Base-by-base conservation (phyloP, 768 basidiomycete genomes). In the Nevesoporus exiguus region DNA sequence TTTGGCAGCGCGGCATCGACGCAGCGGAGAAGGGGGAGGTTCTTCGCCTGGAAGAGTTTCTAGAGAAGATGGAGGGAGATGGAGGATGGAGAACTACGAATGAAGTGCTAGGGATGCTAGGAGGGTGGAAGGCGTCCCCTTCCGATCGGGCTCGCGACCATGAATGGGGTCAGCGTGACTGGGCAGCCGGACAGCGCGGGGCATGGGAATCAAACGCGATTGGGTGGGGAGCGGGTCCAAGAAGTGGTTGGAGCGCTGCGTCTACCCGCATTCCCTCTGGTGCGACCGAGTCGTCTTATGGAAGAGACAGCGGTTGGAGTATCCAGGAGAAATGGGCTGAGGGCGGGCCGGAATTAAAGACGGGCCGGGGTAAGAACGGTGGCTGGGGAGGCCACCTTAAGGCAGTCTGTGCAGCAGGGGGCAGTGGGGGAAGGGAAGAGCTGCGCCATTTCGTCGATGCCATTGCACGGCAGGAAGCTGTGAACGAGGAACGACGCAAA, bases 1-100 rank as follows among this genome's bases (percentile, higher is more conserved):
- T 81, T 64, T 84, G 82, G 82, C 71, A 73, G 41, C 66, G 73
- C 13, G 78, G 76, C 0, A 68, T 83, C 6, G 69, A 74, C 44
- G 80, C 78, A 2, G 81, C 78, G 21, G 72, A 75, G 67, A 70
- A 70, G 15, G 80, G 77, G 5, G 71, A 76, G 39, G 70, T 74
- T 41, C 63, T 74, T 30, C 71, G 66, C 24, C 55, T 80, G 66
- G 78, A 77, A 56, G 71, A 75, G 7, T 81, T 81, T 59, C 66
- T 80, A 24, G 73, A 77, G 42, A 62, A 65, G 53, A 66, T 78
- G 63, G 73, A 74, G 46, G 69, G 65, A 0, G 61, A 62, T 45
- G 69, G 69, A 0, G 69, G 71, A 8, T 71, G 69, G 69, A 56
- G 59, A 42, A 67, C 63, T 22, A 47, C 67, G 4, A 57, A 56